These are phyloP conservation scores for Teunomyces stri DNA, from an alignment of 805 yeast species.

Conservation along the genomic window DNA sequence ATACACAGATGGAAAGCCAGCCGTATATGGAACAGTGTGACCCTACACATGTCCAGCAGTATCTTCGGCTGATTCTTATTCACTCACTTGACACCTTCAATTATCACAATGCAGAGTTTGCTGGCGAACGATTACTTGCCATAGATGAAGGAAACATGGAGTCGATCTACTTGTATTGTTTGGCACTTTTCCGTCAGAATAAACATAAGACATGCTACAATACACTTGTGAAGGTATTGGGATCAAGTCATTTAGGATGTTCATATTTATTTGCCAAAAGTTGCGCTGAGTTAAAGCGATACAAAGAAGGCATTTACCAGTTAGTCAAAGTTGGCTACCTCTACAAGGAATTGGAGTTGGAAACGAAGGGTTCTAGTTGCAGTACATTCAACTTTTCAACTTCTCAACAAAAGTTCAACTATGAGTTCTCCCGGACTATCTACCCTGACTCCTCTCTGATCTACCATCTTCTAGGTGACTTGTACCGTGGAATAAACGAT, in stretches of 20 bases:
- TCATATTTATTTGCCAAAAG: constrained; percentile 70
- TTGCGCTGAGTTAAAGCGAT: constrained; percentile 53
- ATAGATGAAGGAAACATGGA: constrained; percentile 54
- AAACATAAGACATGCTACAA: constrained; percentile 64
- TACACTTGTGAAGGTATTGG: constrained; percentile 22
- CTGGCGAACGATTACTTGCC: constrained; percentile 77
- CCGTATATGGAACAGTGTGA: constrained; percentile 9
- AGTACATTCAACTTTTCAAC: constrained; percentile 15
- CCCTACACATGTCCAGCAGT: constrained; percentile 28
- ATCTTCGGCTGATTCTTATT: constrained; percentile 58
- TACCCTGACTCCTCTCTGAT: constrained; percentile 71
- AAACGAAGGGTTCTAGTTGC: not conserved
- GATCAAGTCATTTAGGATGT: constrained; percentile 68
- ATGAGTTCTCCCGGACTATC: constrained; percentile 38
- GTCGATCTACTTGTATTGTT: constrained; percentile 66
- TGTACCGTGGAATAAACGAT: constrained; percentile 60
- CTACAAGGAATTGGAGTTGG: constrained; percentile 24
- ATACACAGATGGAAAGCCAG: constrained; percentile 2
- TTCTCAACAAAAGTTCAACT: constrained; percentile 24
- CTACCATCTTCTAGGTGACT: constrained; percentile 65
- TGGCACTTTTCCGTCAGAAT: constrained; percentile 57
- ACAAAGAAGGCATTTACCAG: constrained; percentile 59
- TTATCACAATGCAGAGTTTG: constrained; percentile 75
- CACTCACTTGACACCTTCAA: constrained; percentile 72
- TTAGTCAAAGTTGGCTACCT: constrained; percentile 28